Evolutionary conservation across 768 basidiomycete species (phyloP), one percentile per base, ranked within the genome.

Genomic region (Mycena vitilis): DNA sequence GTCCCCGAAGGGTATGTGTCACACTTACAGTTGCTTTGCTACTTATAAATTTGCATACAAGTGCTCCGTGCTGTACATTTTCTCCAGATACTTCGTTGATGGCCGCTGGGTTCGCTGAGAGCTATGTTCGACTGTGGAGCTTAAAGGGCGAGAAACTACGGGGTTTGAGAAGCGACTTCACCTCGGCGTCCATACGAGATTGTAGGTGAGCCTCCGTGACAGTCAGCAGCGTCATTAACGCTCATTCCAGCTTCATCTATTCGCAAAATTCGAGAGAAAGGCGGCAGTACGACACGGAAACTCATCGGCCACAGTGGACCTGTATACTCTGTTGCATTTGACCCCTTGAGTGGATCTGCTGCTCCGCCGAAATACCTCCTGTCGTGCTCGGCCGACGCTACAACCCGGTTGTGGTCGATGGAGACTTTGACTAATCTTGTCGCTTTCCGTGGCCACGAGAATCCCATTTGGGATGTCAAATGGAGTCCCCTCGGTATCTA

Each of bases 401-500:
- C 97, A 0, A 82, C 91, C 49, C 89, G 98, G 15, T 80, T 99
- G 22, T 99, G 98, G 98, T 97, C 95, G 7, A 82, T 98, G 79
- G 95, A 99, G 70, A 98, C 97, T 0, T 89, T 95, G 86, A 88
- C 93, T 18, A 98, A 98, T 73, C 81, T 99, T 12, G 96, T 96
- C 22, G 96, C 92, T 8, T 99, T 96, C 76, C 88, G 95, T 40
- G 97, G 98, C 0, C 98, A 99, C 74, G 92, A 96, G 76, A 96
- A 98, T 78, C 96, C 98, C 0, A 91, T 99, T 0, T 99, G 98
- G 98, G 98, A 99, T 73, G 96, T 97, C 15, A 92, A 98, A 77
- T 99, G 98, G 98, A 96, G 95, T 75, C 97, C 98, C 12, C 91
- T 95, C 85, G 96, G 98, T 5, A 89, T 96, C n/a, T 98, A 99